These are phyloP conservation scores for Vanderwaltozyma tropicalis DNA, from an alignment of 805 yeast genomes.

Conservation along the genomic window DNA sequence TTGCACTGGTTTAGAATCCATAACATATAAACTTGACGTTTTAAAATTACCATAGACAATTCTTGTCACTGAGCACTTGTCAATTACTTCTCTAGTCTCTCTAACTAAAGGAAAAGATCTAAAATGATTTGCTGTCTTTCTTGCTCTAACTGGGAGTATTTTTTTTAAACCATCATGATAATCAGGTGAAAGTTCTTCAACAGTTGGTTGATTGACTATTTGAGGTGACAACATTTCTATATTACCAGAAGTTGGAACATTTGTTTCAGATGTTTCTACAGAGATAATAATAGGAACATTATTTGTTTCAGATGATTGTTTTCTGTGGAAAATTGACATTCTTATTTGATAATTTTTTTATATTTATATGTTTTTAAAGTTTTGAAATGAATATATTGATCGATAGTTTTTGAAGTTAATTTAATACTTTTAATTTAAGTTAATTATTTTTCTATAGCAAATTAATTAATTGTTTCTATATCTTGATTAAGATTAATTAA, in stretches of 20 bases:
- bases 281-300: neutral
- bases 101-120: conserved; percentile 39
- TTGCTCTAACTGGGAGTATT: neutral
- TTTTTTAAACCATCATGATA: neutral
- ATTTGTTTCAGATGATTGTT: neutral
- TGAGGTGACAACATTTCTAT: too few species aligned
- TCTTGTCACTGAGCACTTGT: conserved; percentile 30
- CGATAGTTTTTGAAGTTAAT: too few species aligned
- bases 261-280: neutral
- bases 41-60: conserved; percentile 24
- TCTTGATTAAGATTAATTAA: too few species aligned
- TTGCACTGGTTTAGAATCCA: neutral
- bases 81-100: conserved; percentile 30
- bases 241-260: neutral
- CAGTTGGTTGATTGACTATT: neutral
- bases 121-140: conserved; percentile 33
- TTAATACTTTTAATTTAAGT: too few species aligned
- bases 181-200: neutral
- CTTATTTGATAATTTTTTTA: neutral
- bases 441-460: too few species aligned
- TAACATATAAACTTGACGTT: conserved; percentile 10
- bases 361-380: too few species aligned
- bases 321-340: neutral
- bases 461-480: too few species aligned
- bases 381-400: too few species aligned